A percentile compares a stretch with the other conserved stretches of the same genome.
These are phyloP conservation scores for Apiospora arundinis DNA, from an alignment of 2,329 filamentous ascomycete species.

Conservation along the genomic window DNA sequence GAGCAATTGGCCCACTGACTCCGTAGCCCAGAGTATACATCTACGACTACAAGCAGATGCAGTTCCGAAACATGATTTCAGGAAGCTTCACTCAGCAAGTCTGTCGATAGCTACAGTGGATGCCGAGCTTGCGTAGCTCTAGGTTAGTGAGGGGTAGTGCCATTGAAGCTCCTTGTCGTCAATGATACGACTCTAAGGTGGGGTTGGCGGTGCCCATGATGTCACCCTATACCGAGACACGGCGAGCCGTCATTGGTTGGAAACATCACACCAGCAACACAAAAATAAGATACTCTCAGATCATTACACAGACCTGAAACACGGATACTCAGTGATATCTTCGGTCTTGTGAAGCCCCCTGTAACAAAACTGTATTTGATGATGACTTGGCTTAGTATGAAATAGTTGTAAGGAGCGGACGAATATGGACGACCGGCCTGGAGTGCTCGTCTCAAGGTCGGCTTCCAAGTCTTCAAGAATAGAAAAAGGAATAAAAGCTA, in stretches of 20 bases:
- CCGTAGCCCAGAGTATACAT: not conserved
- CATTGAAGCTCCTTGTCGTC: constrained; percentile 19
- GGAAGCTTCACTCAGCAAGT: not conserved
- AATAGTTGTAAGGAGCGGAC: too few species aligned
- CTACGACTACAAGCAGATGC: not conserved
- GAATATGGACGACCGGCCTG: too few species aligned
- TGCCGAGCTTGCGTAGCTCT: not conserved
- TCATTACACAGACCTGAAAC: not conserved
- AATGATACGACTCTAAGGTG: constrained; percentile 12
- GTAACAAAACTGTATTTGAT: too few species aligned
- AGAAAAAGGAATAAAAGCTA: too few species aligned
- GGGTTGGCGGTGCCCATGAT: constrained; percentile 20
- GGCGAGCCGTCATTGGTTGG: not conserved
- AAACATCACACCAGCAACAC: not conserved
- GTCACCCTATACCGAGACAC: constrained; percentile 20
- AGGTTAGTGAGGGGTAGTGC: constrained; percentile 22
- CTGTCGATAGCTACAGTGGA: not conserved
- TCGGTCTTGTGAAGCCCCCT: not conserved
- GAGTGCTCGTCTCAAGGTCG: too few species aligned
- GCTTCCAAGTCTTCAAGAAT: too few species aligned
- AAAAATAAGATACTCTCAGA: not conserved
- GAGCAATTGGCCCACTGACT: not conserved
- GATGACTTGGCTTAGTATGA: too few species aligned
- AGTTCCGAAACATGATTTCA: not conserved
- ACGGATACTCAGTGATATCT: not conserved